phyloP scores from a whole-genome alignment of 768 basidiomycete species.

The Ephemerocybe angulata region DNA sequence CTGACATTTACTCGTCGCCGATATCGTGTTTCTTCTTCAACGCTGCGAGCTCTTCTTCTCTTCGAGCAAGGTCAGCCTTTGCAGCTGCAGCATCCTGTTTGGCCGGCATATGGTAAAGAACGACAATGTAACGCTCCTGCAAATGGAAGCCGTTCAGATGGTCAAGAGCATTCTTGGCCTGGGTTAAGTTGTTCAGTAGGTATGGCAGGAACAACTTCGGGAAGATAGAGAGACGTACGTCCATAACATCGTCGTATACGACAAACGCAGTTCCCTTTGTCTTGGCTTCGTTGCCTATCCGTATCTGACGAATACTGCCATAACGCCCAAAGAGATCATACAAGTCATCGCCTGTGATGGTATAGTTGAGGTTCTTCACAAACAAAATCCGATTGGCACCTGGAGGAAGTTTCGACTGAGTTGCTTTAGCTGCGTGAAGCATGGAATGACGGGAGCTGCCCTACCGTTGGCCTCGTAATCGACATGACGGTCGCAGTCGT shows the following conservation, averaged over 20 bases:
- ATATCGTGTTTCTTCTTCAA: conserved; percentile 87
- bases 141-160: conserved; percentile 98
- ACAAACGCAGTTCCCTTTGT: conserved; percentile 96
- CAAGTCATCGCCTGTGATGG: conserved; percentile 88
- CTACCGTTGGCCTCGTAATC: conserved; percentile 65
- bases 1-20: conserved; percentile 68
- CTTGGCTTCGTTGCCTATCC: conserved; percentile 89
- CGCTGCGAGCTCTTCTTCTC: conserved; percentile 86
- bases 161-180: conserved; percentile 97
- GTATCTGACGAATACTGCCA: conserved; percentile 92
- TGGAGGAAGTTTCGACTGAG: conserved; percentile 81
- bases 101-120: conserved; percentile 96
- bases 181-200: conserved; percentile 9
- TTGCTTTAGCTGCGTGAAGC: conserved; percentile 3
- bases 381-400: conserved; percentile 91
- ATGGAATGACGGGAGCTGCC: conserved; percentile 15
- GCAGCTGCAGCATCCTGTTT: conserved; percentile 92
- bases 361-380: conserved; percentile 90
- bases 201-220: conserved; percentile 7
- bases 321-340: conserved; percentile 98
- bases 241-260: conserved; percentile 95
- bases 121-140: conserved; percentile 97
- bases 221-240: conserved; percentile 47
- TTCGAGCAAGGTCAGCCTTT: conserved; percentile 85
- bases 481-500: conserved; percentile 45